Evolutionary conservation across 768 basidiomycete species (phyloP).

Genomic region (Suillus spraguei): DNA sequence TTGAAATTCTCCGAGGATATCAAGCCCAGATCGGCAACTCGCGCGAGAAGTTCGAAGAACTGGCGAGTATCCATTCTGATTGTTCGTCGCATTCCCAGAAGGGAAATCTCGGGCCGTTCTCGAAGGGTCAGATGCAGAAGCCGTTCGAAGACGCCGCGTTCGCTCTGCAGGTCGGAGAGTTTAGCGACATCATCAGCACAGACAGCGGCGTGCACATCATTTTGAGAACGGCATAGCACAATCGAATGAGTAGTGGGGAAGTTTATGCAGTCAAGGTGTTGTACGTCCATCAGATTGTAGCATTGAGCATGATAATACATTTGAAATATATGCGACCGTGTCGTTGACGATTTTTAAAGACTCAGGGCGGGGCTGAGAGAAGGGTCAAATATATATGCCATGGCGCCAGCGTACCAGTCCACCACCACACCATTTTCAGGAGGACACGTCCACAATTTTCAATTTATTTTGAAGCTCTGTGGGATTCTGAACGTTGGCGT

Average conservation of each 20-base stretch:
- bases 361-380: neutral
- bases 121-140: slow-evolving; percentile 92
- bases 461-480: neutral
- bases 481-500: neutral
- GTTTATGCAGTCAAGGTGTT: slow-evolving; percentile 1
- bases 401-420: neutral
- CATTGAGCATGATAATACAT: slow-evolving; percentile 1
- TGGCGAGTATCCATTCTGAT: slow-evolving; percentile 82
- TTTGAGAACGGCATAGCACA: slow-evolving; percentile 69
- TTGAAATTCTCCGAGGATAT: slow-evolving; percentile 69
- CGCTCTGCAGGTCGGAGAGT: slow-evolving; percentile 67
- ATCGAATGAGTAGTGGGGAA: slow-evolving; percentile 10
- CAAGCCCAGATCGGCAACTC: slow-evolving; percentile 40
- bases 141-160: slow-evolving; percentile 92
- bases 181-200: slow-evolving; percentile 82
- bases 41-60: slow-evolving; percentile 65
- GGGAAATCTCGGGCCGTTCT: slow-evolving; percentile 91
- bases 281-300: slow-evolving; percentile 5
- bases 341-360: neutral
- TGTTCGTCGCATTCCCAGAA: slow-evolving; percentile 82
- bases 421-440: neutral
- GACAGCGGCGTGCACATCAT: slow-evolving; percentile 97
- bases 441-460: neutral
- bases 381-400: neutral
- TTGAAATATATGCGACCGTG: neutral